Percentiles rank a stretch among this genome's conserved stretches.
phyloP scores from a whole-genome alignment of 2,329 filamentous ascomycete genomes.

The Drechmeria coniospora region DNA sequence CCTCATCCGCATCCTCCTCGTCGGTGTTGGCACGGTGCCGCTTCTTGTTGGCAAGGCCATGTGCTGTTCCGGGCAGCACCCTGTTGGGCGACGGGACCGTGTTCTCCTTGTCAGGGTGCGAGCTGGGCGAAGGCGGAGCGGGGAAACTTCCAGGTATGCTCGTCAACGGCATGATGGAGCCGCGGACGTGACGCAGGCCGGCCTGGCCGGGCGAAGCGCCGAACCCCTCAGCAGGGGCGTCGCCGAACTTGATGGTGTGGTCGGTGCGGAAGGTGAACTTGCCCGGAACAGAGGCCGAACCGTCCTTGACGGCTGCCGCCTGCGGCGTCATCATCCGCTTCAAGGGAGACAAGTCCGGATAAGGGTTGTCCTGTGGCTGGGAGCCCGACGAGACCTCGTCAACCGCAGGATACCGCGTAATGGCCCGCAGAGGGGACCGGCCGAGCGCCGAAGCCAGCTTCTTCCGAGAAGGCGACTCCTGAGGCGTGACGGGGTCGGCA shows the following conservation, averaged over 20 bases:
- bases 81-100: slow-evolving; percentile 21
- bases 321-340: slow-evolving; percentile 15
- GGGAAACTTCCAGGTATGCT: slow-evolving; percentile 44
- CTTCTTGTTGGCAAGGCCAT: slow-evolving; percentile 53
- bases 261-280: slow-evolving; percentile 52
- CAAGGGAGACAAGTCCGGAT: slow-evolving; percentile 36
- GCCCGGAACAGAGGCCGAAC: slow-evolving; percentile 30
- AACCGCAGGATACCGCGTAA: slow-evolving; percentile 14
- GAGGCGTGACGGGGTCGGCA: slow-evolving; percentile 28
- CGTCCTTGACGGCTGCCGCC: slow-evolving; percentile 9
- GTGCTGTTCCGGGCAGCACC: slow-evolving; percentile 32
- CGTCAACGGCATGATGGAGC: slow-evolving; percentile 27
- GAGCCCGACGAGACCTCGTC: slow-evolving; percentile 12
- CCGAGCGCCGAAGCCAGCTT: slow-evolving; percentile 32
- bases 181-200: slow-evolving; percentile 43
- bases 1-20: slow-evolving; percentile 36
- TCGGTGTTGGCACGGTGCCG: slow-evolving; percentile 42
- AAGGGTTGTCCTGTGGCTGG: slow-evolving; percentile 23
- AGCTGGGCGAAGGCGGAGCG: slow-evolving; percentile 11
- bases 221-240: slow-evolving; percentile 33
- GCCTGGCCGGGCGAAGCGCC: slow-evolving; percentile 42
- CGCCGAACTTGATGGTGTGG: slow-evolving; percentile 44
- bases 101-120: slow-evolving; percentile 40
- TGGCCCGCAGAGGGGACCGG: slow-evolving; percentile 13
- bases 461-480: slow-evolving; percentile 40